Evolutionary conservation across 164 flowering plant genomes (phyloP), one percentile per base, ranked within the genome.

Genomic region (Aristolochia fimbriata): DNA sequence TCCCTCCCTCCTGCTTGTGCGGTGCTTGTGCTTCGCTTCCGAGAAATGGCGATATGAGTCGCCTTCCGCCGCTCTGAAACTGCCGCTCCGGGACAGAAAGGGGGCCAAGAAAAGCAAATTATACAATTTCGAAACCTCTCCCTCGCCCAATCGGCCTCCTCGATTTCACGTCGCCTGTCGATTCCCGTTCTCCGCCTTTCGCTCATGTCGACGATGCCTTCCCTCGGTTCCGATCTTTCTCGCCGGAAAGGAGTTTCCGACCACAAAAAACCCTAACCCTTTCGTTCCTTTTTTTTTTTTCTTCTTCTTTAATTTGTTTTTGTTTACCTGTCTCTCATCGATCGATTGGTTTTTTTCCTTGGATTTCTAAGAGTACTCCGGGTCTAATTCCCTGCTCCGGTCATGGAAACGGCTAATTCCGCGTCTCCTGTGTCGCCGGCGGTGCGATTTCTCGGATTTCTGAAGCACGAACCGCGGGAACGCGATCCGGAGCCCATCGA

Each of bases 391-490:
- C 37, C 20, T 24, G 41, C 33, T n/a, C 58, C 45, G 43, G 6
- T 20, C 19, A 56, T 56, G 58, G 58, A 17, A 15, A 30, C 20
- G 15, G 57, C 25, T 15, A 24, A 17, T 37, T 15, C 37, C 19
- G 45, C 58, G 16, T 30, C 37, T 14, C 19, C 58, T 15, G n/a
- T 17, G 16, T 46, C 76, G 7, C 51, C 70, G 6, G 55, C 78
- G 15, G 31, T 70, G 54, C 75, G 78, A 23, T 79, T 74, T 60
- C 66, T 74, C 11, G 70, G 73, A 3, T 27, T 59, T 17, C 57
- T 70, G 11, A 63, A 65, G 46, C 76, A 66, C 54, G 76, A 78
- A n/a, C 59, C 61, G 47, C 43, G 70, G 19, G 61, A 31, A 15
- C 31, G 10, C 8, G 22, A 64, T 46, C 25, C 70, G 13, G 19